phyloP scores from a whole-genome alignment of 108 stramenopile species.

The Stephanodiscus minutulus region DNA sequence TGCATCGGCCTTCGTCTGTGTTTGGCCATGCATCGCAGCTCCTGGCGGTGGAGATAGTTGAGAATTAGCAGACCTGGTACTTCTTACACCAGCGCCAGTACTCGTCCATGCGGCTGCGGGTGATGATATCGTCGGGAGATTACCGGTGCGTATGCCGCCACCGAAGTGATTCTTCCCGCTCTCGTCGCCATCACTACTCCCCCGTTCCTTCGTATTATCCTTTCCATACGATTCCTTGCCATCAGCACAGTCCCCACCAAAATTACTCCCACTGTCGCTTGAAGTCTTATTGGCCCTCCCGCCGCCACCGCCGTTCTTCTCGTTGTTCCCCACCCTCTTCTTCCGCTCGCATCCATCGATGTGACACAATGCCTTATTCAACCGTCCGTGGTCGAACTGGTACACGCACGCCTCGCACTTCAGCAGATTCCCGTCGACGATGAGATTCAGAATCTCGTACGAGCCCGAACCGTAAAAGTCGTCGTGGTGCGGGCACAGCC shows the following conservation, averaged over 20 bases:
- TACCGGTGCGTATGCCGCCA: not conserved
- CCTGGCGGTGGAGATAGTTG: not conserved
- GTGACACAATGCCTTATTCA: conserved; percentile 36
- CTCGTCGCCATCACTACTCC: not conserved
- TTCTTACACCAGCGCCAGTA: no score
- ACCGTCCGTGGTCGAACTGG: conserved; percentile 42
- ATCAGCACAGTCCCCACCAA: not conserved
- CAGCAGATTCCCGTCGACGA: conserved; percentile 35
- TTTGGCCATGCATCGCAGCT: not conserved
- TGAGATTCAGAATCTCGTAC: conserved; percentile 43
- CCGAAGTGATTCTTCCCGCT: not conserved
- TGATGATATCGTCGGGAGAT: not conserved
- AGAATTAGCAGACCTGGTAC: not conserved
- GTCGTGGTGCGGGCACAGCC: conserved; percentile 33
- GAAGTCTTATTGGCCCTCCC: not conserved
- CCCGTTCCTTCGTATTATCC: not conserved
- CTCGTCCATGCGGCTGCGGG: not conserved
- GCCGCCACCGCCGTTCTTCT: conserved; percentile 4
- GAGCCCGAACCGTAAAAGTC: conserved; percentile 46
- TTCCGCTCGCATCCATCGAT: conserved; percentile 19
- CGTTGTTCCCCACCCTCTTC: conserved; percentile 2
- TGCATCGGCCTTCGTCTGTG: conserved; percentile 1
- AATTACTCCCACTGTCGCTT: not conserved
- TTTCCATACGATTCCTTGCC: not conserved
- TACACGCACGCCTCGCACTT: conserved; percentile 34